These are phyloP conservation scores for Teunomyces aglyptinius DNA, from an alignment of 805 yeast genomes.

Conservation along the genomic window DNA sequence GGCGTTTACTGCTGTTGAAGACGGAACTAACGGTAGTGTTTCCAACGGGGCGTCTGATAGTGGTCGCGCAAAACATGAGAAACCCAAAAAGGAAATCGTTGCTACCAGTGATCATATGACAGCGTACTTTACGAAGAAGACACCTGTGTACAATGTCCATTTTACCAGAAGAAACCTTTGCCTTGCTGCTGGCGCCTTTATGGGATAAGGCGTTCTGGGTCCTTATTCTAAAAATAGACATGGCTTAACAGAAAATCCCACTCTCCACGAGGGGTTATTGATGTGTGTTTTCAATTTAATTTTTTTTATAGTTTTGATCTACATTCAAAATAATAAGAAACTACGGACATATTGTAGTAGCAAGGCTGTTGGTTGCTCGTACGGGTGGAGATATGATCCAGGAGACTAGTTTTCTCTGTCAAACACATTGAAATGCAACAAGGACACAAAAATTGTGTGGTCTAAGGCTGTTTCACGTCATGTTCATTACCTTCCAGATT, in stretches of 20 bases:
- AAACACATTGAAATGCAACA: too few species aligned
- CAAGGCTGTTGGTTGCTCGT: background rate
- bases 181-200: slow-evolving; percentile 87
- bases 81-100: slow-evolving; percentile 63
- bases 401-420: too few species aligned
- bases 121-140: slow-evolving; percentile 87
- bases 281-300: background rate
- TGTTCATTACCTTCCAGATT: background rate
- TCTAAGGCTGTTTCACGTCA: background rate
- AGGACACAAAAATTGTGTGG: too few species aligned
- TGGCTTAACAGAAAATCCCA: background rate
- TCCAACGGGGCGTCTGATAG: slow-evolving; percentile 10
- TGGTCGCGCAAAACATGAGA: slow-evolving; percentile 35
- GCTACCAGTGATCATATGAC: slow-evolving; percentile 90
- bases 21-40: slow-evolving; percentile 7
- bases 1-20: slow-evolving; percentile 39
- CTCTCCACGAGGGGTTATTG: background rate
- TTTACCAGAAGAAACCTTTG: slow-evolving; percentile 90
- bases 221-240: slow-evolving; percentile 1
- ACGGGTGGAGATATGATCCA: too few species aligned
- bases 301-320: background rate
- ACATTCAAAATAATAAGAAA: background rate
- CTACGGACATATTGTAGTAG: background rate
- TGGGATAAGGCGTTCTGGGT: slow-evolving; percentile 15
- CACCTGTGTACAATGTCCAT: slow-evolving; percentile 90